Evolutionary conservation across 106 monocot species (phyloP), one percentile per base, ranked within the genome.

Genomic region (Vanilla planifolia): DNA sequence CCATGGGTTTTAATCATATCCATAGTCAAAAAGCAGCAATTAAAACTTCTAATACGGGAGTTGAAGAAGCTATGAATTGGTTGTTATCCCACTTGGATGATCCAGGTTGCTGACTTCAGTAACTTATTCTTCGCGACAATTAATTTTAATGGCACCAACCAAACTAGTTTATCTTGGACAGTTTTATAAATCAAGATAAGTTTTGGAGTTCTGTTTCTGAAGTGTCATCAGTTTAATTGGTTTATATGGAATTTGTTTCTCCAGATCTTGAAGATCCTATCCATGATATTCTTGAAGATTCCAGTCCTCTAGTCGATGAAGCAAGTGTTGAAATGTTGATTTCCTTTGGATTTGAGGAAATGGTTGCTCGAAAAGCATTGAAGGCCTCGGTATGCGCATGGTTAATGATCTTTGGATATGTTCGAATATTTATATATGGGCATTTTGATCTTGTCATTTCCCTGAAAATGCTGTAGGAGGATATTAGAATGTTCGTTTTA

Each of bases 21-120:
- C 91, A 96, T 66, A 91, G 90, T 36, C 90, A 96, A 64, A 96
- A 96, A 66, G 95, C 95, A 68, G 95, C 91, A 42, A 90, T 96
- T 68, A 87, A 76, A 25, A 96, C 90, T 36, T 76, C 84, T 29
- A 96, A 96, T 75, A 51, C 60, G 33, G 95, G 95, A 7, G 87
- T 87, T 32, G 95, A 96, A 67, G 90, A 90, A 65, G 95, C 95
- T 62, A 91, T 96, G 86, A 91, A 66, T 68, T 96, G 95, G 95
- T 67, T 96, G 48, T 84, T 96, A 23, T 80, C 95, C 35, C 95
- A 96, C 69, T 84, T 96, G 90, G 74, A 96, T 67, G 90, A 96
- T 75, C 67, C 86, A 76, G 95, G 95, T 92, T 48, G 8, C 22
- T 22, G 34, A 26, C 21, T 61, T 40, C 14, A 43, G 24, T n/a